phyloP scores from a whole-genome alignment of 164 flowering plant genomes.

The Kalanchoe fedtschenkoi region DNA sequence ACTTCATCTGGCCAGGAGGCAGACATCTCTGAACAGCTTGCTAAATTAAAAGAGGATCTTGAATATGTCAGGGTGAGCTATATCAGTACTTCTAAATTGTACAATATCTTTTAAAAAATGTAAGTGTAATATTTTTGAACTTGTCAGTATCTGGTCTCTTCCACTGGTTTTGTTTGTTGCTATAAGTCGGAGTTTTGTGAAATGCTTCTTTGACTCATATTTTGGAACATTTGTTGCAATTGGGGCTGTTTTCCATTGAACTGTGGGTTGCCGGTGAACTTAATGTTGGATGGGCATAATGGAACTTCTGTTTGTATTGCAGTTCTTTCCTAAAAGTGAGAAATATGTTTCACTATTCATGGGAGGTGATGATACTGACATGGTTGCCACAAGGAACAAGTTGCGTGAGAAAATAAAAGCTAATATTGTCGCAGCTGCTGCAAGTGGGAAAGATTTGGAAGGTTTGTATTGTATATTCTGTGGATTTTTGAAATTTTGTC shows the following conservation, averaged over 20 bases:
- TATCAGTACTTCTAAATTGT: not conserved
- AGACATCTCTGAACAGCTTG: conserved; percentile 53
- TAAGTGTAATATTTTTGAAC: not conserved
- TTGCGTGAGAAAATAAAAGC: conserved; percentile 87
- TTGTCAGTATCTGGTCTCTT: not conserved
- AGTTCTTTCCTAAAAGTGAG: conserved; percentile 96
- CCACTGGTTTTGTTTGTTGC: too few species aligned
- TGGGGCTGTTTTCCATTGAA: not conserved
- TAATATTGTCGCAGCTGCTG: conserved; percentile 80
- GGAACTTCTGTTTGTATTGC: conserved; percentile 18
- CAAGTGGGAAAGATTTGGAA: conserved; percentile 95
- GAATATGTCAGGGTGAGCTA: conserved; percentile 85
- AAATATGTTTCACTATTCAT: conserved; percentile 79
- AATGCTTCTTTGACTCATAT: not conserved
- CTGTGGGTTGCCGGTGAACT: not conserved
- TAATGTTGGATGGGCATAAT: not conserved
- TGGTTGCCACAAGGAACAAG: conserved; percentile 60
- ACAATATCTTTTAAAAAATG: not conserved
- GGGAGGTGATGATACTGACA: conserved; percentile 63
- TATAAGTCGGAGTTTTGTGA: not conserved
- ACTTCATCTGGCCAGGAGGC: conserved; percentile 54
- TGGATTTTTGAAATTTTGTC: not conserved
- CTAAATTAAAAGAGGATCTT: conserved; percentile 80
- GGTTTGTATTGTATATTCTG: conserved; percentile 37
- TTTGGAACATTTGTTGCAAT: not conserved